phyloP scores from a whole-genome alignment of 2,329 filamentous ascomycete species.

The Neonectria hederae region DNA sequence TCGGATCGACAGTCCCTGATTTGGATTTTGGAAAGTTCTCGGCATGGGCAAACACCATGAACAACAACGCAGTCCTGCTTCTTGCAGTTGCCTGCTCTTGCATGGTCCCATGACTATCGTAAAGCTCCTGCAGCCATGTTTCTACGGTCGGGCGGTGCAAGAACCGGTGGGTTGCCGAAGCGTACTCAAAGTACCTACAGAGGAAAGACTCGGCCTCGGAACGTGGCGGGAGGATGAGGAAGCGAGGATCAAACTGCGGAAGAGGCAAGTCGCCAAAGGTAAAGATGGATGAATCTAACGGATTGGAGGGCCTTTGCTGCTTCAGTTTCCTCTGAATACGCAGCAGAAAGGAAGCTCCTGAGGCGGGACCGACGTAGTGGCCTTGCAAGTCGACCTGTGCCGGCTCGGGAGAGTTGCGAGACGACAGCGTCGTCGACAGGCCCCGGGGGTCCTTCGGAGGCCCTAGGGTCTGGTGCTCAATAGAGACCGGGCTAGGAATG shows the following conservation, averaged over 20 bases:
- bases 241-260: constrained; percentile 46
- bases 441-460: constrained; percentile 3
- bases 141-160: constrained; percentile 61
- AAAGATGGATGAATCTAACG: constrained; percentile 54
- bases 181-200: constrained; percentile 63
- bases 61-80: constrained; percentile 52
- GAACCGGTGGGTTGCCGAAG: constrained; percentile 64
- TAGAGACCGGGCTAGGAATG: constrained; percentile 23
- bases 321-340: constrained; percentile 47
- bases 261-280: constrained; percentile 61
- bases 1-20: constrained; percentile 26
- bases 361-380: constrained; percentile 35
- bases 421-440: constrained; percentile 20
- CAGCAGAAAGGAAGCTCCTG: constrained; percentile 30
- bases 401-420: constrained; percentile 33
- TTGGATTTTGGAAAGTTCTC: constrained; percentile 50
- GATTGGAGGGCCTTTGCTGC: constrained; percentile 50
- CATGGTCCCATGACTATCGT: constrained; percentile 43
- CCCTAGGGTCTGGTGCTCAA: constrained; percentile 16
- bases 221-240: constrained; percentile 51
- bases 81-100: constrained; percentile 26
- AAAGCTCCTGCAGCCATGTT: constrained; percentile 54
- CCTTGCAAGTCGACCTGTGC: constrained; percentile 29
- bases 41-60: constrained; percentile 62
- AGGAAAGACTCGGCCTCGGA: constrained; percentile 49